Evolutionary conservation across 2,329 filamentous ascomycete genomes (phyloP).

Genomic region (Hysterium pulicare): DNA sequence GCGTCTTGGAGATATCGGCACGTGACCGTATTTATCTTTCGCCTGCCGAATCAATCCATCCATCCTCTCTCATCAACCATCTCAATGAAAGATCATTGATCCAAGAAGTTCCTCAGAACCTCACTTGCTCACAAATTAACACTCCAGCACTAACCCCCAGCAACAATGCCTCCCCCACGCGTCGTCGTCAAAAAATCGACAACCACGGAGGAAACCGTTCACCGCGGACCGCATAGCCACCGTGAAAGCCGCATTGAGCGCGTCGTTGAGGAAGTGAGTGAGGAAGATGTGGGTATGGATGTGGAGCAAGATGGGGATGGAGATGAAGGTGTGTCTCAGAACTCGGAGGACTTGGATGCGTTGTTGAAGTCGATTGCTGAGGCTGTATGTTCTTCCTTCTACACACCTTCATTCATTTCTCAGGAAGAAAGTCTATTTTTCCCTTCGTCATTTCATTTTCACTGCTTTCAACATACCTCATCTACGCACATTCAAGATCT

Average conservation of each 20-base stretch:
- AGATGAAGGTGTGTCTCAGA: slow-evolving; percentile 4
- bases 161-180: slow-evolving; percentile 16
- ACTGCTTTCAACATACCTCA: neutral
- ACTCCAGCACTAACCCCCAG: no score
- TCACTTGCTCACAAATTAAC: no score
- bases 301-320: slow-evolving; percentile 6
- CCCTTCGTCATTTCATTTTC: slow-evolving; percentile 1
- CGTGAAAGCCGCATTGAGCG: slow-evolving; percentile 8
- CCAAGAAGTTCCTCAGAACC: no score
- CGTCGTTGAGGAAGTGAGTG: slow-evolving; percentile 2
- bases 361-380: slow-evolving; percentile 1
- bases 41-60: slow-evolving; percentile 9
- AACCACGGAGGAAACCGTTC: slow-evolving; percentile 4
- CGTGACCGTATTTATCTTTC: slow-evolving; percentile 10
- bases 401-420: neutral
- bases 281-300: slow-evolving; percentile 7
- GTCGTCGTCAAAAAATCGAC: slow-evolving; percentile 11
- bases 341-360: slow-evolving; percentile 4
- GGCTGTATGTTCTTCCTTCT: neutral
- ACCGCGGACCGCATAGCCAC: slow-evolving; percentile 8
- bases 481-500: neutral
- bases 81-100: neutral
- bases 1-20: no score
- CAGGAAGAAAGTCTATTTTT: neutral
- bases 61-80: neutral